Base-by-base conservation (phyloP, 768 basidiomycete genomes). In the Suillus cothurnatus region DNA sequence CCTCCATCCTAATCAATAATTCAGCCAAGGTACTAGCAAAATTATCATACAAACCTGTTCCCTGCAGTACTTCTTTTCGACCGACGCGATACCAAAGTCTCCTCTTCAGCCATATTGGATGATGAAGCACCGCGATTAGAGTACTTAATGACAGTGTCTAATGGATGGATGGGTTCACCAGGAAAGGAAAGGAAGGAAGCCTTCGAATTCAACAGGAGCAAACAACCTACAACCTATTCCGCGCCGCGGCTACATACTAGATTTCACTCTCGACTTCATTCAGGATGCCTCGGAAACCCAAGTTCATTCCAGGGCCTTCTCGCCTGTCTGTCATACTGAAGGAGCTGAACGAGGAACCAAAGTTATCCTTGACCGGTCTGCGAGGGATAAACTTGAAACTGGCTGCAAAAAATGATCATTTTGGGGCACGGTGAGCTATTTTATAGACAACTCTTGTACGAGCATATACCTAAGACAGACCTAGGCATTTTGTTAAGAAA, bases 31-130 rank as follows among this genome's bases (percentile, higher is more conserved):
- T 11, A 21, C 21, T 11, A 56, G 28, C 3, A 32, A 57, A 6
- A 21, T 41, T 41, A 36, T 2, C 17, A 3, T 8, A 70, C 81
- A 3, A 63, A 91, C 91, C 91, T 78, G 71, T 93, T 94, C 3
- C 92, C 92, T 1, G 92, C 92, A 0, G 91, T 94, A 70, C 87
- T 90, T 49, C 92, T 83, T 68, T 80, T 85, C 15, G 89, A 78
- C 63, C 92, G 82, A 41, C 92, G 86, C 23, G 77, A 62, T 45
- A 64, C 45, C 23, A 61, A 11, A 6, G 28, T 61, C 38, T 61
- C 62, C 57, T 66, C 65, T 36, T 61, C 65, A 14, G 45, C 62
- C 65, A 63, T 63, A 21, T 41, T 39, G 38, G 58, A 41, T 31
- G 36, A 59, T 28, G 39, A 14, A 43, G 19, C 31, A 9, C 52